These are phyloP conservation scores for Beta corolliflora DNA, from an alignment of 179 eudicot genomes.

Conservation along the genomic window DNA sequence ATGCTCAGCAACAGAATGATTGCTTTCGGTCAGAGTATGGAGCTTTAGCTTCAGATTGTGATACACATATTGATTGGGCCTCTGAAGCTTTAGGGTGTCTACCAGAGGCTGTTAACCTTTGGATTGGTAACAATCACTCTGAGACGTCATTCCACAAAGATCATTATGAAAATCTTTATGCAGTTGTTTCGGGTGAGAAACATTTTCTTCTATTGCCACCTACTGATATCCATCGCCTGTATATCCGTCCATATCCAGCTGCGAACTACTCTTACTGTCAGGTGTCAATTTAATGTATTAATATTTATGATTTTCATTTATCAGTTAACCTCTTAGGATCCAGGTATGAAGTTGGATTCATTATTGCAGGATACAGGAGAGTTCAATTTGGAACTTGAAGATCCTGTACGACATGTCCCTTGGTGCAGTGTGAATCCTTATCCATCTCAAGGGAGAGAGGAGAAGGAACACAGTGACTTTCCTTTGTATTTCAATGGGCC, in stretches of 20 bases:
- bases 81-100: constrained; percentile 71
- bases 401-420: constrained; percentile 74
- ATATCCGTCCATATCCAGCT: constrained; percentile 70
- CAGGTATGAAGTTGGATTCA: not conserved
- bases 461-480: constrained; percentile 52
- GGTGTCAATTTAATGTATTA: constrained; percentile 31
- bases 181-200: constrained; percentile 85
- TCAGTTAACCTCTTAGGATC: not conserved
- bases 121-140: constrained; percentile 72
- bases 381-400: constrained; percentile 70
- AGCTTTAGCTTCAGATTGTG: constrained; percentile 60
- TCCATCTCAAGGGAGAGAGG: constrained; percentile 54
- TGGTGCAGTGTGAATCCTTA: constrained; percentile 95
- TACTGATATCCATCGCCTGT: constrained; percentile 89
- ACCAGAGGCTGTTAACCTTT: constrained; percentile 92
- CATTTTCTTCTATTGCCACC: constrained; percentile 91
- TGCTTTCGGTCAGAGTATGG: constrained; percentile 72
- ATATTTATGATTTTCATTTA: not conserved
- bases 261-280: constrained; percentile 62
- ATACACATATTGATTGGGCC: constrained; percentile 78
- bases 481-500: constrained; percentile 90
- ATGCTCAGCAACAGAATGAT: constrained; percentile 95
- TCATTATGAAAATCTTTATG: constrained; percentile 92
- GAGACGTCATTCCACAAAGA: constrained; percentile 93
- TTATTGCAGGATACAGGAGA: constrained; percentile 59